Percentiles rank a stretch among this genome's conserved stretches.
phyloP scores from a whole-genome alignment of 495 filamentous ascomycete genomes.

The Penicillium simplicissimum region DNA sequence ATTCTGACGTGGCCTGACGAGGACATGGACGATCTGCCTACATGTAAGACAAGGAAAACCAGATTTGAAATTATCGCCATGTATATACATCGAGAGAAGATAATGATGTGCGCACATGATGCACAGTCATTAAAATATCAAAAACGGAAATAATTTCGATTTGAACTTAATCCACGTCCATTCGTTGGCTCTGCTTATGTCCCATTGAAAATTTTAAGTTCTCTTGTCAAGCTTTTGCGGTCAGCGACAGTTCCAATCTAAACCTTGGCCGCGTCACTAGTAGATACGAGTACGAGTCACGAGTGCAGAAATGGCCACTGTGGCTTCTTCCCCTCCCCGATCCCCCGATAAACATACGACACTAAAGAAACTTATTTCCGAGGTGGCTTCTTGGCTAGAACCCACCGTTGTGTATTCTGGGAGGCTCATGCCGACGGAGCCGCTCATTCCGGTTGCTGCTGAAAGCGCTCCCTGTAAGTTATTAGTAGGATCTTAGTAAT shows the following conservation, averaged over 20 bases:
- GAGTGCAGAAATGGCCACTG: conserved; percentile 22
- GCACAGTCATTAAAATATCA: background rate
- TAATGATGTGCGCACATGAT: background rate
- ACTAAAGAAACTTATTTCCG: conserved; percentile 12
- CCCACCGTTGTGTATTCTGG: conserved; percentile 11
- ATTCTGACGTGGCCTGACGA: conserved; percentile 3
- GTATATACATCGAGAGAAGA: background rate
- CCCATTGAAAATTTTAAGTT: conserved; percentile 3
- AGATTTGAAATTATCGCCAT: conserved; percentile 4
- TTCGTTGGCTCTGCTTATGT: background rate
- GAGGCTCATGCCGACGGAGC: conserved; percentile 23
- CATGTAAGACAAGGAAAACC: conserved; percentile 1
- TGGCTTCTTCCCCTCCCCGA: conserved; percentile 20
- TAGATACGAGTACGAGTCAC: conserved; percentile 33
- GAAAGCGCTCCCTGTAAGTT: background rate
- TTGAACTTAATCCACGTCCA: background rate
- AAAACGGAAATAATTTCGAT: background rate
- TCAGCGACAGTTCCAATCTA: conserved; percentile 21
- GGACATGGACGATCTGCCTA: conserved; percentile 3
- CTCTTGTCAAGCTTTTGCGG: conserved; percentile 24
- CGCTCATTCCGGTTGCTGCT: conserved; percentile 7
- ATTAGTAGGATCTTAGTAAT: conserved; percentile 5
- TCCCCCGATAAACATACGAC: conserved; percentile 4
- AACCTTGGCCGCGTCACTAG: conserved; percentile 25
- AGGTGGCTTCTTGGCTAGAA: conserved; percentile 16